phyloP scores from a whole-genome alignment of 331 rosid species.

The Malus hybrid region DNA sequence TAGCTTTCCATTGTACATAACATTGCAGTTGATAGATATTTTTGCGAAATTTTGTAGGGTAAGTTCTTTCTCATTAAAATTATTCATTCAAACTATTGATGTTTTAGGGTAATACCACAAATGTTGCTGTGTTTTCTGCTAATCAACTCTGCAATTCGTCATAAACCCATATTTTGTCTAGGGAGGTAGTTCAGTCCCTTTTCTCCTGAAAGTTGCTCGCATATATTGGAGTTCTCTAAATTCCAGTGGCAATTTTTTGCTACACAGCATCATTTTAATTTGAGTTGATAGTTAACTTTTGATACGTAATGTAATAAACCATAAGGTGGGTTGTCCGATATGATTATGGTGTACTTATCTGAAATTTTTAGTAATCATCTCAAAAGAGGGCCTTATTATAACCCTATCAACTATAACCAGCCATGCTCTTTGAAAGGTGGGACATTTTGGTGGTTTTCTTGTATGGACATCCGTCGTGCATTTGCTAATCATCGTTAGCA shows the following conservation, averaged over 20 bases:
- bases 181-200: background rate
- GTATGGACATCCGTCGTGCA: background rate
- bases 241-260: background rate
- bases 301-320: background rate
- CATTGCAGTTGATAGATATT: slow-evolving; percentile 30
- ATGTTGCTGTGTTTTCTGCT: background rate
- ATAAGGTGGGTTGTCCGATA: background rate
- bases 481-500: background rate
- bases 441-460: background rate
- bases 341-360: background rate
- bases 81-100: background rate
- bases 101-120: background rate
- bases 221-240: background rate
- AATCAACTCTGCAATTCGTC: background rate
- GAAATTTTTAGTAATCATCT: background rate
- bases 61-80: slow-evolving; percentile 26
- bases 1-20: slow-evolving; percentile 36
- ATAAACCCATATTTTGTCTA: background rate
- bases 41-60: slow-evolving; percentile 37
- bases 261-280: background rate
- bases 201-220: background rate
- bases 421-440: background rate
- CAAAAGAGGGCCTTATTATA: background rate
- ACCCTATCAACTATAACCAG: background rate
- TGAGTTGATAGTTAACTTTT: background rate